Conservation (phyloP, 1,284 basidiomycete genomes). For the Microbotryomycetes sp. region DNA sequence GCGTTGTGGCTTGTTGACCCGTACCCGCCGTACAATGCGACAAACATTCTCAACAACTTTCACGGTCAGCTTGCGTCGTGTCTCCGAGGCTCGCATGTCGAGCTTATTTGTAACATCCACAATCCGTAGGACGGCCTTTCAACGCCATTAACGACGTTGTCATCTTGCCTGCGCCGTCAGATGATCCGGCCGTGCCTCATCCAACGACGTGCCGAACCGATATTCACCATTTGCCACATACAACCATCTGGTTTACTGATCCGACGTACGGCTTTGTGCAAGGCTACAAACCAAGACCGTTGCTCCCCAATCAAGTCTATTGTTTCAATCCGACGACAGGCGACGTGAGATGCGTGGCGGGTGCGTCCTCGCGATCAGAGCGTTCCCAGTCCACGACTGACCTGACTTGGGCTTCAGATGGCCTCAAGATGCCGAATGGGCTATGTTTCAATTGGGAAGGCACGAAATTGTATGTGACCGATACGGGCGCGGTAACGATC, state of each 20-base stretch:
- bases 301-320: conserved; percentile 31
- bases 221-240: conserved; percentile 5
- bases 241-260: conserved; percentile 39
- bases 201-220: conserved; percentile 2
- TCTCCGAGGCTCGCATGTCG: background rate
- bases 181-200: background rate
- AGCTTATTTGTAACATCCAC: background rate
- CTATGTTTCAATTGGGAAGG: conserved; percentile 18
- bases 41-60: conserved; percentile 26
- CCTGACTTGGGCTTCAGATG: background rate
- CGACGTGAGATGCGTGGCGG: conserved; percentile 23
- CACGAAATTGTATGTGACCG: conserved; percentile 29
- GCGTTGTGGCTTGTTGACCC: conserved; percentile 29
- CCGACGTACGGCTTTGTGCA: conserved; percentile 37
- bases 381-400: background rate
- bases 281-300: conserved; percentile 30
- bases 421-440: conserved; percentile 15
- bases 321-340: conserved; percentile 30
- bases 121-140: conserved; percentile 15
- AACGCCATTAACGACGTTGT: conserved; percentile 33
- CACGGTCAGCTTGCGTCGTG: too few relatives aligned
- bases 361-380: conserved; percentile 7
- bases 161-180: conserved; percentile 10
- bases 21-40: background rate
- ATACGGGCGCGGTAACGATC: conserved; percentile 24